Percentiles rank a stretch among this genome's conserved stretches.
These are phyloP conservation scores for Pilasporangium apinafurcum DNA, from an alignment of 352 stramenopile species.

Conservation along the genomic window DNA sequence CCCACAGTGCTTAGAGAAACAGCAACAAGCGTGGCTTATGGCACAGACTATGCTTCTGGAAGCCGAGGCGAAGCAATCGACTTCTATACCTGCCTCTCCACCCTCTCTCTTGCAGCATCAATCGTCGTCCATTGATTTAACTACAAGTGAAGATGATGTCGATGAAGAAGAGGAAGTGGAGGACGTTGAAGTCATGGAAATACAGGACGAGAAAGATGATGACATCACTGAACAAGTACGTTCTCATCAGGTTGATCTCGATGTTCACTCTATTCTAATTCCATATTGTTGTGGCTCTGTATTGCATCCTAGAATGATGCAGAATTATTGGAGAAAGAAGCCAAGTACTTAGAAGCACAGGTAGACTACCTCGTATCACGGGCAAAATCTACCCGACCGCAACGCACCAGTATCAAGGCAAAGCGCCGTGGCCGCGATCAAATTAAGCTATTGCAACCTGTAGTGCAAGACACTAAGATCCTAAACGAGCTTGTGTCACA, in stretches of 20 bases:
- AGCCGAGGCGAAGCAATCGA: too few species aligned
- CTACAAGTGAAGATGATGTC: constrained; percentile 24
- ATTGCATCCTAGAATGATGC: constrained; percentile 29
- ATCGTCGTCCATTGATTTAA: constrained; percentile 23
- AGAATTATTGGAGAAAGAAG: constrained; percentile 59
- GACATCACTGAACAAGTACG: constrained; percentile 16
- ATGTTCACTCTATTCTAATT: neutral
- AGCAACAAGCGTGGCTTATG: neutral
- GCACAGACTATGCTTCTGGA: neutral
- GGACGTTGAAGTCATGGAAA: constrained; percentile 11
- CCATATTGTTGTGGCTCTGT: neutral
- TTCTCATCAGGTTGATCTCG: neutral
- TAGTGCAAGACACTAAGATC: constrained; percentile 37
- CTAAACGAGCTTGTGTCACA: constrained; percentile 54
- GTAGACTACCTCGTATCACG: constrained; percentile 55
- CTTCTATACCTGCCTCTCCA: too few species aligned
- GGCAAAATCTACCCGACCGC: constrained; percentile 28
- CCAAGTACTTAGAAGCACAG: constrained; percentile 63
- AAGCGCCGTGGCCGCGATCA: constrained; percentile 29
- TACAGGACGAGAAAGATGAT: constrained; percentile 1
- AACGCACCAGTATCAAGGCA: constrained; percentile 38
- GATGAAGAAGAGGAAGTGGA: constrained; percentile 14
- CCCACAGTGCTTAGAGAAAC: neutral
- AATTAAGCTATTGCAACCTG: constrained; percentile 34
- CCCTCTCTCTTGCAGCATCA: constrained; percentile 9